phyloP scores from a whole-genome alignment of 2,329 filamentous ascomycete species.

The Trichophyton equinum region DNA sequence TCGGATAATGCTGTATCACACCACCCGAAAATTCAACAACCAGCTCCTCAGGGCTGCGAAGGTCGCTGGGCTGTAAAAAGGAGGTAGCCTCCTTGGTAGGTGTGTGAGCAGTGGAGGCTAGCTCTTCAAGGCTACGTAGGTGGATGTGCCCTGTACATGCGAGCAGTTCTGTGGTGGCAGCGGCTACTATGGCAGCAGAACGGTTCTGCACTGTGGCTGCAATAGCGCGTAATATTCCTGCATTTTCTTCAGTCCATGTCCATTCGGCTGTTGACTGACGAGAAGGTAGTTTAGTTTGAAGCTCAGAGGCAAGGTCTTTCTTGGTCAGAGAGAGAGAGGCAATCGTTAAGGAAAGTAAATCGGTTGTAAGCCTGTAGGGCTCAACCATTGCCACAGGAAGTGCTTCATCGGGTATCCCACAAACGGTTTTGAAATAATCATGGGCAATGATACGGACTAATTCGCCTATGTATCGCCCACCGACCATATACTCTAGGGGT shows the following conservation, averaged over 20 bases:
- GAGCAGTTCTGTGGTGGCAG: constrained; percentile 55
- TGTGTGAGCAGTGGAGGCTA: constrained; percentile 7
- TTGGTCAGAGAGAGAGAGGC: constrained; percentile 31
- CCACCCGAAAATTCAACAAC: constrained; percentile 67
- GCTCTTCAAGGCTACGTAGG: constrained; percentile 17
- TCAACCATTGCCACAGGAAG: constrained; percentile 43
- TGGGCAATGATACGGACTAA: constrained; percentile 55
- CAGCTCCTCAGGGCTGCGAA: constrained; percentile 40
- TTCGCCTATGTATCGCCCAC: constrained; percentile 60
- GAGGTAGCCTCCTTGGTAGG: background rate
- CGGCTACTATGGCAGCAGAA: constrained; percentile 58
- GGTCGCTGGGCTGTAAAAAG: background rate
- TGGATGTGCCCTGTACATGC: constrained; percentile 52
- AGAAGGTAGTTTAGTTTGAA: constrained; percentile 39
- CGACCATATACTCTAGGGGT: constrained; percentile 67
- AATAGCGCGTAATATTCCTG: constrained; percentile 47
- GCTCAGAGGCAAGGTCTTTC: constrained; percentile 30
- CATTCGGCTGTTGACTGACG: constrained; percentile 33
- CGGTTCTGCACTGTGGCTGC: constrained; percentile 55
- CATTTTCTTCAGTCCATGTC: constrained; percentile 49
- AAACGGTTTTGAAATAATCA: constrained; percentile 43
- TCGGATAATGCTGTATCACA: constrained; percentile 64
- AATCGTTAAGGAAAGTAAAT: constrained; percentile 57
- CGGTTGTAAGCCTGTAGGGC: constrained; percentile 51
- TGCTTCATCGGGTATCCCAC: constrained; percentile 27